Evolutionary conservation across 305 asterid species (phyloP).

Genomic region (Ilex paraguariensis): DNA sequence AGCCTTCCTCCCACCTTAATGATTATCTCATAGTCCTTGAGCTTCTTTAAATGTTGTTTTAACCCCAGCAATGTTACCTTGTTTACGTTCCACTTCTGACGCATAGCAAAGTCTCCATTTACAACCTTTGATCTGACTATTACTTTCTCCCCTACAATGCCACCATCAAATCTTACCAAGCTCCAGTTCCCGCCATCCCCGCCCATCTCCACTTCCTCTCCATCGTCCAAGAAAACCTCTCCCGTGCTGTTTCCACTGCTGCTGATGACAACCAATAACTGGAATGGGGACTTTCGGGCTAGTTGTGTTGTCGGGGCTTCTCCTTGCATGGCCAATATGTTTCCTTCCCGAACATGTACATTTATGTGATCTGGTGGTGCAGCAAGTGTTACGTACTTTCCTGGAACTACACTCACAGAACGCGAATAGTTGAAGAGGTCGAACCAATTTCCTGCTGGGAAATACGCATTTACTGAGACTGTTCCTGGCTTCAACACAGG

Average conservation of each 20-base stretch:
- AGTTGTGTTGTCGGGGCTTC: slow-evolving; percentile 62
- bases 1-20: too few species aligned
- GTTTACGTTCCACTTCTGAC: slow-evolving; percentile 46
- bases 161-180: slow-evolving; percentile 27
- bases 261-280: slow-evolving; percentile 43
- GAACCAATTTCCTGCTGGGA: slow-evolving; percentile 52
- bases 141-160: slow-evolving; percentile 23
- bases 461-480: slow-evolving; percentile 52
- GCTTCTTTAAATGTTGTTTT: slow-evolving; percentile 13
- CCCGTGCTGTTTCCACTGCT: slow-evolving; percentile 35
- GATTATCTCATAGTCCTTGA: slow-evolving; percentile 20
- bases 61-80: slow-evolving; percentile 44
- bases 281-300: slow-evolving; percentile 53
- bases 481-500: slow-evolving; percentile 58
- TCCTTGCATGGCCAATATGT: slow-evolving; percentile 61
- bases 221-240: slow-evolving; percentile 54
- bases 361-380: background rate
- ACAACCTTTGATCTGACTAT: slow-evolving; percentile 36
- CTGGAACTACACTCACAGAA: background rate
- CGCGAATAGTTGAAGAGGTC: slow-evolving; percentile 2
- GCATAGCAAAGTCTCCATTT: slow-evolving; percentile 50
- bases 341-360: slow-evolving; percentile 32
- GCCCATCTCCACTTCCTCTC: slow-evolving; percentile 47
- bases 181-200: slow-evolving; percentile 46
- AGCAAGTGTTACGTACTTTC: slow-evolving; percentile 6